Conservation (phyloP, 371 early-diverging fungal genomes). For the Mucor piriformis region DNA sequence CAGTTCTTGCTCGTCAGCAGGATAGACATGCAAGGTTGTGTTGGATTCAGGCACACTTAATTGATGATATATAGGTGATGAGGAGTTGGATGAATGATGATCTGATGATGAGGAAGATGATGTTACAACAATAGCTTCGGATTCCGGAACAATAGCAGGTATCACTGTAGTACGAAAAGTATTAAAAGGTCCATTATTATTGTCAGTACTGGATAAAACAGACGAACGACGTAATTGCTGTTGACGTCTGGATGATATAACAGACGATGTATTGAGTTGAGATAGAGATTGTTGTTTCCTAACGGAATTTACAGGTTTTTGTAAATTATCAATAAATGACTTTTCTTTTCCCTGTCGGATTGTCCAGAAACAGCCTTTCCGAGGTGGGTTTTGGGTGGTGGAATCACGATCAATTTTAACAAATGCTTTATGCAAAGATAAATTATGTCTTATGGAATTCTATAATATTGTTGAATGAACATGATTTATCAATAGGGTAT, state of each 20-base stretch:
- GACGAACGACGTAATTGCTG: constrained; percentile 3
- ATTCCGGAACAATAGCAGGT: constrained; percentile 14
- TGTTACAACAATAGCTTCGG: constrained; percentile 14
- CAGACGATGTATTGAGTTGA: not conserved
- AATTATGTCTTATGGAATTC: constrained; percentile 97
- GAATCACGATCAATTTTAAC: constrained; percentile 35
- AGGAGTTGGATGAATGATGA: constrained; percentile 6
- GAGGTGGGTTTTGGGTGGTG: constrained; percentile 18
- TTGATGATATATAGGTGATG: constrained; percentile 18
- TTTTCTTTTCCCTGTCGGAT: constrained; percentile 51
- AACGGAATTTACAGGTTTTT: constrained; percentile 12
- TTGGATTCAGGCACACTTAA: constrained; percentile 16
- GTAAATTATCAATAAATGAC: constrained; percentile 35
- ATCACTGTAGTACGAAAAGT: not conserved
- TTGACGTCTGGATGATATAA: not conserved
- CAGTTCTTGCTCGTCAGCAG: constrained; percentile 4
- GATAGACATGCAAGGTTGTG: constrained; percentile 25
- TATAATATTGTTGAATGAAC: constrained; percentile 28
- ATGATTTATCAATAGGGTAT: not conserved
- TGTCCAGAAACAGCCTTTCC: constrained; percentile 42
- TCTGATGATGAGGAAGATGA: constrained; percentile 19
- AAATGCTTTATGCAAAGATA: constrained; percentile 79
- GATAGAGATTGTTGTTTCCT: constrained; percentile 9
- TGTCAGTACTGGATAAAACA: not conserved
- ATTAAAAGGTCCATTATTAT: not conserved